A percentile compares a stretch with the other conserved stretches of the same genome.
These are phyloP conservation scores for Coffea eugenioides DNA, from an alignment of 257 asterid genomes.

Conservation along the genomic window DNA sequence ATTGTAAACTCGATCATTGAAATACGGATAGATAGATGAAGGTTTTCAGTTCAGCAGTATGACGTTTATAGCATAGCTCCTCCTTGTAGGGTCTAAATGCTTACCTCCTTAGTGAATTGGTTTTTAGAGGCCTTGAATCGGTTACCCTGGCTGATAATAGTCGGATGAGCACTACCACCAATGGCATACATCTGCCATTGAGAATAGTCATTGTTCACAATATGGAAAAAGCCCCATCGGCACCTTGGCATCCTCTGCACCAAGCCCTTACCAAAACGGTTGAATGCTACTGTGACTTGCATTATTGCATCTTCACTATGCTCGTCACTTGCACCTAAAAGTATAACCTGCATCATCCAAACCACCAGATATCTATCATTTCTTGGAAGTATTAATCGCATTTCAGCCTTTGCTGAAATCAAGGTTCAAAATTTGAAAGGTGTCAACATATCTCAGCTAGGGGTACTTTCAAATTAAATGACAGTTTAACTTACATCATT, in stretches of 20 bases:
- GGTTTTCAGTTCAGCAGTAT: not conserved
- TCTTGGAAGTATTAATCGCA: not conserved
- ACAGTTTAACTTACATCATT: constrained; percentile 50
- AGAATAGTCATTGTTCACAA: constrained; percentile 74
- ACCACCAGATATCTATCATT: not conserved
- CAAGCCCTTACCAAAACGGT: constrained; percentile 61
- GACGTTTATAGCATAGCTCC: too few relatives aligned
- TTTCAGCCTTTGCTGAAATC: not conserved
- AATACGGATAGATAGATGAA: not conserved
- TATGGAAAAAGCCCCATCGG: constrained; percentile 79
- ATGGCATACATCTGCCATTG: constrained; percentile 80
- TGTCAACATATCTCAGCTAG: not conserved
- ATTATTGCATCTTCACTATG: constrained; percentile 48
- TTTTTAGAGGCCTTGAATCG: constrained; percentile 62
- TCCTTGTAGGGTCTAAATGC: not conserved
- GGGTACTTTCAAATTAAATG: not conserved
- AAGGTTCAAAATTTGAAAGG: not conserved
- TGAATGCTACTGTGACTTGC: constrained; percentile 83
- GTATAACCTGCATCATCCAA: constrained; percentile 55
- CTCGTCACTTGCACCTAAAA: constrained; percentile 69
- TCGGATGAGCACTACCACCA: constrained; percentile 77
- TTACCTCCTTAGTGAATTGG: constrained; percentile 54
- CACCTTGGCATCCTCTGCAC: constrained; percentile 87
- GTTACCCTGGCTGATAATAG: constrained; percentile 87
- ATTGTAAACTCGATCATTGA: not conserved